Evolutionary conservation across 257 asterid species (phyloP), one percentile per base, ranked within the genome.

Genomic region (Solanum stenotomum): DNA sequence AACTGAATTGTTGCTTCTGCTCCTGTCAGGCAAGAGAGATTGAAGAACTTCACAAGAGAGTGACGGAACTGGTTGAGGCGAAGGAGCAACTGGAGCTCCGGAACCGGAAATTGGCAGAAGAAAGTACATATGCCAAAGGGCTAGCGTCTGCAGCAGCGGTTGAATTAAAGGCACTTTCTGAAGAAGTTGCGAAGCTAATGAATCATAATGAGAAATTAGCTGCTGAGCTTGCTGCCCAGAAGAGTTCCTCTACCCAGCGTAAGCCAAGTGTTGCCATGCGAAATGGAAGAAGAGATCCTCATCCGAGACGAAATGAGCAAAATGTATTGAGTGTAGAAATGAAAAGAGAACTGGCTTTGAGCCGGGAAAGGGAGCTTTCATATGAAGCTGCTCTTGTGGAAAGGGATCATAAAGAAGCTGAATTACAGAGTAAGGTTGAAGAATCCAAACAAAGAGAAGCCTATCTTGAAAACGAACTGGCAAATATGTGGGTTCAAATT

Each of bases 81-180:
- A 97, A 95, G 88, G 96, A 93, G 63, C 98, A 94, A 88, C 92
- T 97, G 37, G 98, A 94, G 90, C 90, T 90, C 65, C 94, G 94
- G 90, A 97, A 96, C 93, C 96, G 91, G 88, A 97, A 95, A 94
- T 94, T 97, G 72, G 98, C 98, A 7, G 99, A 95, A 85, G 99
- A 97, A 79, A 94, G 99, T 91, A 92, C 97, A 34, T 97, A 97
- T 40, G 99, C 99, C 86, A 97, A 97, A 92, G 99, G 98, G 81
- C 92, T 97, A 88, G 99, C 99, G 77, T 97, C 99, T 72, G 99
- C 98, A 59, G 99, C 99, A 86, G 99, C 99, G 11, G 99, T 97
- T 27, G 99, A 97, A 90, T 87, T 97, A 76, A 97, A 97, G 90
- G 98, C 99, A 59, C 93, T 97, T 14, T 96, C 99, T 4, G 99